Evolutionary conservation across 2,329 filamentous ascomycete genomes (phyloP).

Genomic region (Polychaeton citri): DNA sequence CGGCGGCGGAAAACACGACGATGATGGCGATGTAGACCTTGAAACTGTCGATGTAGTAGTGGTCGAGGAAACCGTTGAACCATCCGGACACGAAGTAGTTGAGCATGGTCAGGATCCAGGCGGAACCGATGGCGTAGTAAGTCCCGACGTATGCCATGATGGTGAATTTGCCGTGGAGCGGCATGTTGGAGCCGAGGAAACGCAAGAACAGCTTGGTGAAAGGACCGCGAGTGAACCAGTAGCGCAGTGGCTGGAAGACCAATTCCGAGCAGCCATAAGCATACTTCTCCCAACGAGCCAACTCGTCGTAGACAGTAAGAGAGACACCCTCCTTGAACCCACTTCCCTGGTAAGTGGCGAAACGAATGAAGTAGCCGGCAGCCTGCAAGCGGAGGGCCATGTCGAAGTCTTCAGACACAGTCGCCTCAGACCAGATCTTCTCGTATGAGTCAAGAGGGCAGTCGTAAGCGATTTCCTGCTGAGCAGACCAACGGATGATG

Average conservation of each 20-base stretch:
- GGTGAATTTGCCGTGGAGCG: conserved; percentile 62
- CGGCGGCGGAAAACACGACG: conserved; percentile 62
- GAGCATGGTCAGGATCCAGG: conserved; percentile 58
- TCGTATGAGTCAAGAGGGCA: conserved; percentile 56
- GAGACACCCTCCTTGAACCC: conserved; percentile 76
- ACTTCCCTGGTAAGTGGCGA: conserved; percentile 60
- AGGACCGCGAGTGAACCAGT: conserved; percentile 60
- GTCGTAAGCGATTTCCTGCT: conserved; percentile 58
- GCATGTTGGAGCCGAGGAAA: conserved; percentile 62
- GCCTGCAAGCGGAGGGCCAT: conserved; percentile 68
- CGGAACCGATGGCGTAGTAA: conserved; percentile 65
- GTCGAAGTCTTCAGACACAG: conserved; percentile 71
- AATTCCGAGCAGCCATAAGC: conserved; percentile 75
- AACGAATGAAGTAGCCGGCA: conserved; percentile 57
- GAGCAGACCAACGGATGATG: conserved; percentile 59
- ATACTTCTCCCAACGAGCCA: conserved; percentile 78
- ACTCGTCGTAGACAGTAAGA: conserved; percentile 70
- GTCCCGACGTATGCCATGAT: conserved; percentile 67
- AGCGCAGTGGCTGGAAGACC: conserved; percentile 63
- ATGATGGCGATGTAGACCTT: conserved; percentile 70
- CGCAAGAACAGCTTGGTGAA: conserved; percentile 66
- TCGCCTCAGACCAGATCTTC: conserved; percentile 70
- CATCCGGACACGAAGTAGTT: conserved; percentile 69
- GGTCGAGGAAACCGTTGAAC: conserved; percentile 64
- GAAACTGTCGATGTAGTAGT: conserved; percentile 70